Evolutionary conservation across 495 filamentous ascomycete species (phyloP), one percentile per base, ranked within the genome.

Genomic region (Thozetella sp.): DNA sequence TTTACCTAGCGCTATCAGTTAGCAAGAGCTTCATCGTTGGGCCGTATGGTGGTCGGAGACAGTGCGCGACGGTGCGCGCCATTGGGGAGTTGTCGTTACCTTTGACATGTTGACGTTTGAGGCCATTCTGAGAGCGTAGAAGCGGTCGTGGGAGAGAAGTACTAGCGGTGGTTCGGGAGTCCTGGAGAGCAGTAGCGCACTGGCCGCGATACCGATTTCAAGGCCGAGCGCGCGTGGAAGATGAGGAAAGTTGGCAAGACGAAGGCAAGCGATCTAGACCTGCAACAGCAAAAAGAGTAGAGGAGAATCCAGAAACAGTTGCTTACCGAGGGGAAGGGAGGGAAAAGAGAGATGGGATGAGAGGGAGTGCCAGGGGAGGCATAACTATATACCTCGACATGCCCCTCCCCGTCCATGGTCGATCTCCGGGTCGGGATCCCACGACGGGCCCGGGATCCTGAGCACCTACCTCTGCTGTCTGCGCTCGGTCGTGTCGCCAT

Each of bases 61-160:
- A 37, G 46, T 26, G 19, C 54, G 26, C 30, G n/a, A 40, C 34
- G 4, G 60, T 63, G 17, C 56, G 48, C 54, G n/a, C 46, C 54
- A 25, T 46, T 55, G 46, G 62, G 57, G 19, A 66, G 48, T 37
- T 34, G 55, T 22, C 61, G 53, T 48, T 57, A 66, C 66, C 66
- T 71, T 71, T 58, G 68, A 63, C 65, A 71, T 67, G 64, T 56
- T 46, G 25, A 67, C 61, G 64, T 71, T 71, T 57, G 66, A 56
- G 30, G 59, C 61, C 60, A 69, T 67, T 25, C 54, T 65, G 45
- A 25, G 24, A 2, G 26, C 22, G 2, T 40, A 56, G 22, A 26
- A 24, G 34, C 46, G 34, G 23, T 54, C n/a, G 22, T 27, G 27
- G 22, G 27, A 19, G 53, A 25, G 6, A n/a, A n/a, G n/a, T n/a